A percentile compares a stretch with the other conserved stretches of the same genome.
These are phyloP conservation scores for Pythium monospermum DNA, from an alignment of 352 stramenopile species.

Conservation along the genomic window DNA sequence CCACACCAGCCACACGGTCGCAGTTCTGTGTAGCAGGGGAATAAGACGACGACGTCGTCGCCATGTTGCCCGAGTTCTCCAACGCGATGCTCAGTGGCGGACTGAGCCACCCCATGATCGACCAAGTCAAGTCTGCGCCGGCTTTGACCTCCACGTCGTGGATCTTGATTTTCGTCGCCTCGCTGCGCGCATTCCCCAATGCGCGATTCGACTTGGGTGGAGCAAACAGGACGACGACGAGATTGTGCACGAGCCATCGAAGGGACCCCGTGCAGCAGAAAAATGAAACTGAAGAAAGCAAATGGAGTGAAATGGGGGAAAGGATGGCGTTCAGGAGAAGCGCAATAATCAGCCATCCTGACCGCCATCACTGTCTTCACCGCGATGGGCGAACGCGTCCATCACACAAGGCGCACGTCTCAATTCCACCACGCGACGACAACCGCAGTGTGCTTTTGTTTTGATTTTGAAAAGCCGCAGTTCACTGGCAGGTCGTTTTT, in stretches of 20 bases:
- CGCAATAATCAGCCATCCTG: too few relatives aligned
- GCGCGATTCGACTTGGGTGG: constrained; percentile 63
- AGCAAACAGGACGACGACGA: constrained; percentile 62
- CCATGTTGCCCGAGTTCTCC: constrained; percentile 74
- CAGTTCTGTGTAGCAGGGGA: too few relatives aligned
- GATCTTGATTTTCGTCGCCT: constrained; percentile 71
- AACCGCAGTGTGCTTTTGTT: too few relatives aligned
- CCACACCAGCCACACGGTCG: too few relatives aligned
- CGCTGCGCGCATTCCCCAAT: constrained; percentile 53
- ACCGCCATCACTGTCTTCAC: too few relatives aligned
- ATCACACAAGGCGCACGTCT: too few relatives aligned
- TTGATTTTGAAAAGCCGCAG: neutral
- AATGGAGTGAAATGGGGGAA: too few relatives aligned
- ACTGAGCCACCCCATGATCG: constrained; percentile 56
- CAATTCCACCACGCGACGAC: too few relatives aligned
- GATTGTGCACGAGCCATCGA: constrained; percentile 36
- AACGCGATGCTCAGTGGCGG: constrained; percentile 80
- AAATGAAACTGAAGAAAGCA: constrained; percentile 45
- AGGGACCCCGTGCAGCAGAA: constrained; percentile 60
- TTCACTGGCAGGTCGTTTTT: too few relatives aligned
- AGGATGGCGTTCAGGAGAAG: too few relatives aligned
- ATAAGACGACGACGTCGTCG: constrained; percentile 76
- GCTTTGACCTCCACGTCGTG: constrained; percentile 69
- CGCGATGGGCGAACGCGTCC: too few relatives aligned
- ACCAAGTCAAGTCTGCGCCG: constrained; percentile 59